Conservation (phyloP, 495 filamentous ascomycete species). For the Paragyromitra xinjiangensis region DNA sequence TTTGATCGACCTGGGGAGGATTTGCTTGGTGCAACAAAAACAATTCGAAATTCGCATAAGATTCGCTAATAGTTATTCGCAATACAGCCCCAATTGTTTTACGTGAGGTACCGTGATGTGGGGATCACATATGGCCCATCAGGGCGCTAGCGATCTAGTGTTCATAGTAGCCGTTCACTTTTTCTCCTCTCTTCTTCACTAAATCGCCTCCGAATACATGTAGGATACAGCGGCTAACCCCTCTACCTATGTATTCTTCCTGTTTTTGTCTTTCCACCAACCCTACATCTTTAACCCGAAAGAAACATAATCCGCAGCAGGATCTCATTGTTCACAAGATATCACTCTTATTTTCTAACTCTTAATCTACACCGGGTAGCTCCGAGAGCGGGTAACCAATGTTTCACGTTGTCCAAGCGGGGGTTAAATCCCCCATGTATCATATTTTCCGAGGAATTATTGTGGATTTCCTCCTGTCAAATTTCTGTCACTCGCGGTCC, state of each 20-base stretch:
- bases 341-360: constrained; percentile 21
- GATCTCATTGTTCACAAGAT: constrained; percentile 18
- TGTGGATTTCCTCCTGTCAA: background rate
- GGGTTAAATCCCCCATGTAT: background rate
- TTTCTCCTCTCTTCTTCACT: background rate
- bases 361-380: background rate
- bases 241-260: background rate
- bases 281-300: background rate
- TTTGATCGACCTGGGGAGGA: background rate
- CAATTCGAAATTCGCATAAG: background rate
- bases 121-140: background rate
- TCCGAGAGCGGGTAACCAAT: background rate
- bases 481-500: background rate
- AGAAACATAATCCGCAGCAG: background rate
- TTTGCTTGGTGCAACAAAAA: background rate
- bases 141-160: background rate
- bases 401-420: background rate
- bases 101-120: background rate
- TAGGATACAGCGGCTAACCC: background rate
- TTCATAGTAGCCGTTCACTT: background rate
- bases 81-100: background rate
- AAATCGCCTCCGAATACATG: no score
- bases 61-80: background rate
- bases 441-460: background rate
- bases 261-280: background rate